These are phyloP conservation scores for Fonsecaea erecta DNA, from an alignment of 2,329 filamentous ascomycete genomes.

Conservation along the genomic window DNA sequence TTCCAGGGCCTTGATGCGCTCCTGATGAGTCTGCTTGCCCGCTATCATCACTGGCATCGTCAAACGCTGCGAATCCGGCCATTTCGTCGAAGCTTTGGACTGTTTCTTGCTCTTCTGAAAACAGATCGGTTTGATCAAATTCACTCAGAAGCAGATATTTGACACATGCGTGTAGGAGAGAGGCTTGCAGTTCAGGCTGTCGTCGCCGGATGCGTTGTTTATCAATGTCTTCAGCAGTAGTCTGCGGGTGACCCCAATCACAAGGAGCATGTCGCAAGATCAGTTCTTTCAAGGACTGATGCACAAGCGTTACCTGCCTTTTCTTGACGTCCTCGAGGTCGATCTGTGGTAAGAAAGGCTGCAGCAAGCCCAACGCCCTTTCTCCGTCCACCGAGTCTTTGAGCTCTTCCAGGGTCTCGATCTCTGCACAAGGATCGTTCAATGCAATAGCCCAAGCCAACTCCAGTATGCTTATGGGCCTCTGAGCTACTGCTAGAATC, in stretches of 20 bases:
- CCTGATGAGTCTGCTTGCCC: not conserved
- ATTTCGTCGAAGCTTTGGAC: not conserved
- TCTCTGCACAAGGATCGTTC: not conserved
- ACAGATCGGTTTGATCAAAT: not conserved
- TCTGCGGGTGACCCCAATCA: not conserved
- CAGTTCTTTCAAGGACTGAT: not conserved
- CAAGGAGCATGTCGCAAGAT: not conserved
- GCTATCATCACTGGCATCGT: not conserved
- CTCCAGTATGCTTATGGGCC: not conserved
- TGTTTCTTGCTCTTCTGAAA: not conserved
- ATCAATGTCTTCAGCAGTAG: not conserved
- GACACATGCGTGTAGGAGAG: not conserved
- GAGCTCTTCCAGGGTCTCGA: not conserved
- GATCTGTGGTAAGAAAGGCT: not conserved
- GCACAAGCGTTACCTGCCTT: not conserved
- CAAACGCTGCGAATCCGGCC: not conserved
- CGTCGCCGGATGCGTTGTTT: not conserved
- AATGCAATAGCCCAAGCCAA: not conserved
- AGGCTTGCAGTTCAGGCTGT: not conserved
- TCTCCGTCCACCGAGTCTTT: not conserved
- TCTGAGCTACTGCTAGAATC: not conserved
- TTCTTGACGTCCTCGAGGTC: not conserved
- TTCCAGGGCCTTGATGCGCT: not conserved
- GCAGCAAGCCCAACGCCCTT: not conserved
- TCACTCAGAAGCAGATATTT: not conserved